A percentile compares a stretch with the other conserved stretches of the same genome.
Conservation (phyloP, 352 stramenopile genomes). For the Poterioochromonas sp. region DNA sequence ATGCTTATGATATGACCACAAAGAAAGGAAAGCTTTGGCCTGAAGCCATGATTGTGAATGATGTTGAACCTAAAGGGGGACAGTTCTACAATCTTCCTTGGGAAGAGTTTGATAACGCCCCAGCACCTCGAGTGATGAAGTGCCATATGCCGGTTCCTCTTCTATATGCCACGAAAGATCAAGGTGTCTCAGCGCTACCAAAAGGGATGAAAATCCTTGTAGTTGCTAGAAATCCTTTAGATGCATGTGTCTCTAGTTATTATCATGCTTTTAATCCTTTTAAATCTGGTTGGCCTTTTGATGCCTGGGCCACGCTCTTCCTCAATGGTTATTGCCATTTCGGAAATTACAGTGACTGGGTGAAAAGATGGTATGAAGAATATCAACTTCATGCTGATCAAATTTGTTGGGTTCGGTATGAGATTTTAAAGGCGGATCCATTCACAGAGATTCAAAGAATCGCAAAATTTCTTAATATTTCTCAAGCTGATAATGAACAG, state of each 20-base stretch:
- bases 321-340: not conserved
- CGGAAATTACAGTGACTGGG: not conserved
- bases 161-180: not conserved
- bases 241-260: conserved; percentile 15
- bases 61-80: not conserved
- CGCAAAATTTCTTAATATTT: not conserved
- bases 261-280: not conserved
- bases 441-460: not conserved
- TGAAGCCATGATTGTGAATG: not conserved
- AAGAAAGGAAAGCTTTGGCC: not conserved
- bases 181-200: not conserved
- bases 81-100: not conserved
- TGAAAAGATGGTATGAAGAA: not conserved
- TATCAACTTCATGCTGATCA: not conserved
- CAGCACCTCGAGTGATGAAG: not conserved
- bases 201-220: not conserved
- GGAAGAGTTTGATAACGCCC: not conserved
- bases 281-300: not conserved
- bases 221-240: conserved; percentile 3
- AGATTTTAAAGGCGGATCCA: not conserved
- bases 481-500: not conserved
- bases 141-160: not conserved
- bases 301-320: not conserved
- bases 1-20: not conserved
- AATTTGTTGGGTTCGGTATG: not conserved